phyloP scores from a whole-genome alignment of 305 asterid genomes.

The Striga hermonthica region DNA sequence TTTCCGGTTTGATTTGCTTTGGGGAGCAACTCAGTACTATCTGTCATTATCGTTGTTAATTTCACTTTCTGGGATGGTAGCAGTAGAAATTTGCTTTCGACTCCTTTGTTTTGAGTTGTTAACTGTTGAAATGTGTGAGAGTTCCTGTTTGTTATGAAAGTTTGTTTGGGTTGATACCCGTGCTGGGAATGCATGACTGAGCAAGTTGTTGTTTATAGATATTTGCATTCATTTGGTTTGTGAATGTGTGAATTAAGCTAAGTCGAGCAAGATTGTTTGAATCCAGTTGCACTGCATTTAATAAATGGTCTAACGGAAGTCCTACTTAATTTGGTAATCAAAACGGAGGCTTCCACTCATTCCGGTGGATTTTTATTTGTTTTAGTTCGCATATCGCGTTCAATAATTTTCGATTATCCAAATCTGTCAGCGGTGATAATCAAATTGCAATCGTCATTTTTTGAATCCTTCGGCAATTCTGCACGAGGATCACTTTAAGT shows the following conservation, averaged over 20 bases:
- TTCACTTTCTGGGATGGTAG: constrained; percentile 11
- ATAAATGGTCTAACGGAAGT: background rate
- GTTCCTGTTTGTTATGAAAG: constrained; percentile 5
- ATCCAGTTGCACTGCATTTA: background rate
- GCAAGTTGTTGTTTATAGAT: background rate
- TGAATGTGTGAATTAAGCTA: constrained; percentile 1
- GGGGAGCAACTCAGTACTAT: background rate
- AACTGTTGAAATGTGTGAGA: constrained; percentile 18
- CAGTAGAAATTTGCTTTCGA: constrained; percentile 3
- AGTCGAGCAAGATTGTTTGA: constrained; percentile 1
- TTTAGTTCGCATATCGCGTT: too few species aligned
- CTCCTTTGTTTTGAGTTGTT: constrained; percentile 6
- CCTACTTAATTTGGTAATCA: constrained; percentile 7
- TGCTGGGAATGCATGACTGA: constrained; percentile 15
- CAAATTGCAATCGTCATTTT: too few species aligned
- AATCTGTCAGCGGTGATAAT: too few species aligned
- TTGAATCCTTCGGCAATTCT: background rate
- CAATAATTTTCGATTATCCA: background rate
- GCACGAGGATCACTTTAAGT: too few species aligned
- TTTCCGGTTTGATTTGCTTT: background rate
- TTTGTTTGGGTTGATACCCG: background rate
- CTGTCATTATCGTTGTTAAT: constrained; percentile 17
- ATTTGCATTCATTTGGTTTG: background rate
- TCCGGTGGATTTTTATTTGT: too few species aligned
- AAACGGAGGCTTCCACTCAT: constrained; percentile 4